Conservation (phyloP, 179 eudicot species). For the Spergularia azorica region DNA sequence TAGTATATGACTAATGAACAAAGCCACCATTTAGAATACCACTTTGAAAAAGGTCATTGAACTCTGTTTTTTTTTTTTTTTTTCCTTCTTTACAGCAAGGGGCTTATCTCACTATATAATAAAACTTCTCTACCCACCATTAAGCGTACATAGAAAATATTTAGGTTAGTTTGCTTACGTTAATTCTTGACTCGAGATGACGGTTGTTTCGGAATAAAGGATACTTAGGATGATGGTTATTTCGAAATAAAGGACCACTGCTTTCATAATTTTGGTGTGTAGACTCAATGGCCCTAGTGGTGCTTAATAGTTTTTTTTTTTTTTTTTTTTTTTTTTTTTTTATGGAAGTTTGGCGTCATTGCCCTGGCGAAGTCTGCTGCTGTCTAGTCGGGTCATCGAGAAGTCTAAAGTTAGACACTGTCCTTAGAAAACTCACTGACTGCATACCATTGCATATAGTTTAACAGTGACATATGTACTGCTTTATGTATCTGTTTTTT, state of each 20-base stretch:
- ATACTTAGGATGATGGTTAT: too few relatives aligned
- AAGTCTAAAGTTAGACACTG: too few relatives aligned
- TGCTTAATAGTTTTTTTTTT: neutral
- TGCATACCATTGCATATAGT: too few relatives aligned
- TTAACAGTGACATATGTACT: neutral
- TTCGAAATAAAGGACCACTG: neutral
- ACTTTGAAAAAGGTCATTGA: too few relatives aligned
- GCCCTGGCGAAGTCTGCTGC: too few relatives aligned
- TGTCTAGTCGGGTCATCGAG: too few relatives aligned
- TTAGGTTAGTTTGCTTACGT: neutral
- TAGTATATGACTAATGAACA: too few relatives aligned
- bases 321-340: neutral
- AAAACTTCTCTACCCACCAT: constrained; percentile 5
- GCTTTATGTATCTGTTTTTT: neutral
- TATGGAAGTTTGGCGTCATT: neutral
- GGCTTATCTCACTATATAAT: neutral
- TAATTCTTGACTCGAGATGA: neutral
- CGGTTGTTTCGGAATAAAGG: too few relatives aligned
- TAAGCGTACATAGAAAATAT: neutral
- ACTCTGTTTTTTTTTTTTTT: too few relatives aligned
- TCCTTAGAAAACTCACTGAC: too few relatives aligned
- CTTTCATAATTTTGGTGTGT: neutral
- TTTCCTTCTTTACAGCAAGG: too few relatives aligned
- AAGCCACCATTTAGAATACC: too few relatives aligned
- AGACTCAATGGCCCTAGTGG: neutral